These are phyloP conservation scores for Melocanna baccifera DNA, from an alignment of 176 grass and related monocot genomes.

Conservation along the genomic window DNA sequence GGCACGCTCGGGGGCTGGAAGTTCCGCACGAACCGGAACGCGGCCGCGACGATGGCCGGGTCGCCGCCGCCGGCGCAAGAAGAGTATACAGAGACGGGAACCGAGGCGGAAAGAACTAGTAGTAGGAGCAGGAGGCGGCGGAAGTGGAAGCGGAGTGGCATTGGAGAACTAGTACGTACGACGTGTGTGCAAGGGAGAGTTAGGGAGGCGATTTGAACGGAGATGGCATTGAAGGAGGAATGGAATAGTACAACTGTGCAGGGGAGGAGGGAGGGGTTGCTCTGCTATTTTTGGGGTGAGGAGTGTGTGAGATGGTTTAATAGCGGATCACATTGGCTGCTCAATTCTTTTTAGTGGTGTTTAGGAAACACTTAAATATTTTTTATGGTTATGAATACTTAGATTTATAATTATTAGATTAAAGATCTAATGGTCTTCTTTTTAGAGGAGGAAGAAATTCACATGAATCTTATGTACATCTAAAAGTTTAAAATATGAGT, in stretches of 20 bases:
- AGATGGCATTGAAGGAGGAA: slow-evolving; percentile 1
- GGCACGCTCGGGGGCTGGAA: neutral
- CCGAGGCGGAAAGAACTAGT: neutral
- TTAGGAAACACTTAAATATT: too few relatives aligned
- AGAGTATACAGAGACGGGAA: neutral
- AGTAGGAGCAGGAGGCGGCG: neutral
- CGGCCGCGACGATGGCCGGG: slow-evolving; percentile 47
- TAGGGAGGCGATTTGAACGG: neutral
- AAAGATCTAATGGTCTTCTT: too few relatives aligned
- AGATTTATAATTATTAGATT: too few relatives aligned
- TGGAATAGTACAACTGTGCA: slow-evolving; percentile 1
- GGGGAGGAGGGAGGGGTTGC: neutral
- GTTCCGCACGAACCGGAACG: slow-evolving; percentile 61
- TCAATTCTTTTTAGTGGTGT: neutral
- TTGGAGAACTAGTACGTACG: neutral
- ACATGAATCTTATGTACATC: too few relatives aligned
- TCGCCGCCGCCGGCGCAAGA: slow-evolving; percentile 47
- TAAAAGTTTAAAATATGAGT: too few relatives aligned
- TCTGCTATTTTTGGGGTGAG: neutral
- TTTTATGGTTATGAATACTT: too few relatives aligned
- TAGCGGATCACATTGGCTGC: neutral
- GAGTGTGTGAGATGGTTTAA: slow-evolving; percentile 35
- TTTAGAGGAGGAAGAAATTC: too few relatives aligned
- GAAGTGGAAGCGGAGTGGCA: slow-evolving; percentile 34
- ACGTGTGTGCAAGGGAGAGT: neutral